Conservation (phyloP, 2,329 filamentous ascomycete genomes). For the Sordariomycetes sp. region DNA sequence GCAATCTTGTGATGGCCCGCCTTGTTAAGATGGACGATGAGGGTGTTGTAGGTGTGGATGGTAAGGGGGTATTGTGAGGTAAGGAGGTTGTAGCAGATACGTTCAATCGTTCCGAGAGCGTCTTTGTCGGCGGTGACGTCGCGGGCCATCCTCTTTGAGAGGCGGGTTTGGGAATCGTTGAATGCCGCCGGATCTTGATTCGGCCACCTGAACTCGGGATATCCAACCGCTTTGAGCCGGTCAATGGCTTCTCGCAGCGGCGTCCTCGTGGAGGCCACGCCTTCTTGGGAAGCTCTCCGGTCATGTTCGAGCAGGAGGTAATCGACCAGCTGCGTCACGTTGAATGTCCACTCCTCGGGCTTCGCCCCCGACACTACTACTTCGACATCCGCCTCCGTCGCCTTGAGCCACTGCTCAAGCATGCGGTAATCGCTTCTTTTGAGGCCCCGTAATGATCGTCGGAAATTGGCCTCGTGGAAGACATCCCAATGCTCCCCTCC, state of each 20-base stretch:
- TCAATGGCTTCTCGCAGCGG: conserved; percentile 1
- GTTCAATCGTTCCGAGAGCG: conserved; percentile 16
- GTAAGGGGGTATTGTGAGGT: conserved; percentile 47
- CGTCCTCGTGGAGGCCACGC: not conserved
- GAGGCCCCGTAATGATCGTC: not conserved
- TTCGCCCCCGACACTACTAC: not conserved
- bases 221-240: not conserved
- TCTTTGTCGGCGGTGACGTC: not conserved
- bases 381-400: not conserved
- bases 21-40: conserved; percentile 53
- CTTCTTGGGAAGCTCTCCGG: not conserved
- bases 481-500: not conserved
- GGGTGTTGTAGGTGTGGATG: conserved; percentile 56
- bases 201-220: not conserved
- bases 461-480: not conserved
- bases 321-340: not conserved
- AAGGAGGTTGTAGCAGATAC: conserved; percentile 54
- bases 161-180: not conserved
- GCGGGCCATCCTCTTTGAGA: not conserved
- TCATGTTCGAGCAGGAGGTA: conserved; percentile 1
- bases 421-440: not conserved
- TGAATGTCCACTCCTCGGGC: not conserved
- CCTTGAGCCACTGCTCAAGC: not conserved
- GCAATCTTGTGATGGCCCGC: conserved; percentile 34
- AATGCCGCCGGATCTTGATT: not conserved